A percentile compares a stretch with the other conserved stretches of the same genome.
phyloP scores from a whole-genome alignment of 2,329 filamentous ascomycete species.

The Fusarium sp. region DNA sequence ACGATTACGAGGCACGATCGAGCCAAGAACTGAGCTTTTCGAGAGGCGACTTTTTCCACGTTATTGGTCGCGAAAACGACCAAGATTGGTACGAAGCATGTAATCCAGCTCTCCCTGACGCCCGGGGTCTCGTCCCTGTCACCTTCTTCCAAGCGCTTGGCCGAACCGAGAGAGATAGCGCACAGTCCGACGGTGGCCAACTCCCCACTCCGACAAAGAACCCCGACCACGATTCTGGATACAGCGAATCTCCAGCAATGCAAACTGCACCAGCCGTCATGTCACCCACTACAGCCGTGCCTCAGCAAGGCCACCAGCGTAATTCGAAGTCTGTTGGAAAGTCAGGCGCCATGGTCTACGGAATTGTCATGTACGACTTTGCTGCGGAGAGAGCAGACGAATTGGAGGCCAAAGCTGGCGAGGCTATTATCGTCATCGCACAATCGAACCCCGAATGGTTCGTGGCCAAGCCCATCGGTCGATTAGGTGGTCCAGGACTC shows the following conservation, averaged over 20 bases:
- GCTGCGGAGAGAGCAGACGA: slow-evolving; percentile 95
- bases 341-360: slow-evolving; percentile 89
- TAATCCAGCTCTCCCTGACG: slow-evolving; percentile 88
- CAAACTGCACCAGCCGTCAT: slow-evolving; percentile 36
- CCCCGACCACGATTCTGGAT: slow-evolving; percentile 90
- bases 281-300: slow-evolving; percentile 21
- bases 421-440: slow-evolving; percentile 97
- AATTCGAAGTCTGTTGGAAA: slow-evolving; percentile 62
- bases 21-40: slow-evolving; percentile 87
- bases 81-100: slow-evolving; percentile 98
- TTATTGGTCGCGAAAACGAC: slow-evolving; percentile 95
- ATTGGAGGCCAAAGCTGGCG: slow-evolving; percentile 91
- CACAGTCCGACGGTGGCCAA: slow-evolving; percentile 68
- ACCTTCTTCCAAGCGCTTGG: slow-evolving; percentile 92
- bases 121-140: slow-evolving; percentile 91
- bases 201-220: slow-evolving; percentile 61
- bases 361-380: slow-evolving; percentile 97
- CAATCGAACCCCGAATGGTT: slow-evolving; percentile 99
- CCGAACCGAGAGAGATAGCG: slow-evolving; percentile 91
- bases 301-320: slow-evolving; percentile 52
- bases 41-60: slow-evolving; percentile 97
- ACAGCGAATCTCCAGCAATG: slow-evolving; percentile 56
- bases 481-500: slow-evolving; percentile 92
- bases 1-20: slow-evolving; percentile 85
- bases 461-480: slow-evolving; percentile 97